Base-by-base conservation (phyloP, 306 rosid genomes). In the Fragaria vesca region DNA sequence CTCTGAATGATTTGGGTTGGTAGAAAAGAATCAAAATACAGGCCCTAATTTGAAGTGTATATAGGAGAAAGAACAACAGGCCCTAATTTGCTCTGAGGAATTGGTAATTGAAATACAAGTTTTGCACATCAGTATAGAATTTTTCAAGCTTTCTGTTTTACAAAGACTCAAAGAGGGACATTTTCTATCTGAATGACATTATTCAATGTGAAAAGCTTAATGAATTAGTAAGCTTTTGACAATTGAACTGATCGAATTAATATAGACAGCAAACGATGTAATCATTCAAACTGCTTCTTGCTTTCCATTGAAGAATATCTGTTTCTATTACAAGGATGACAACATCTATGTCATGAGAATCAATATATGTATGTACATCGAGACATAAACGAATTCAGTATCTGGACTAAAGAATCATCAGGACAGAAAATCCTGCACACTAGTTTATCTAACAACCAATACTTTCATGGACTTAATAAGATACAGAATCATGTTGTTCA, bases 361-460 rank as follows among this genome's bases (percentile, higher is more conserved):
- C 83, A 82, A 84, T 79, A 65, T 43, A 43, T 76, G 26, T 87
- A 87, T 82, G 63, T 85, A 81, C 87, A 84, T 52, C 24, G 57
- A 72, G 80, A 77, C 75, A 79, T 52, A 48, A 54, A 73, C 43
- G 79, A 71, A 63, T 73, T 62, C 82, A 84, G 81, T 81, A 81
- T 79, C 75, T 71, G 77, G 71, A 80, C 69, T 60, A 90, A 90
- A 90, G 91, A 92, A 92, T 90, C 34, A 80, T 75, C 76, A 63
- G 72, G 75, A 78, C 78, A 85, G 79, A 81, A 86, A 83, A 84
- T 85, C 79, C 81, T 83, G 84, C 83, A 80, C 73, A 81, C 75
- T 78, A 84, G 71, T 73, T 66, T 61, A 77, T 78, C 78, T 67
- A 85, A 77, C 76, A 86, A 77, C 80, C 87, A 79, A 79, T 66